These are phyloP conservation scores for Brassica napus DNA, from an alignment of 345 rosid genomes.

Conservation along the genomic window DNA sequence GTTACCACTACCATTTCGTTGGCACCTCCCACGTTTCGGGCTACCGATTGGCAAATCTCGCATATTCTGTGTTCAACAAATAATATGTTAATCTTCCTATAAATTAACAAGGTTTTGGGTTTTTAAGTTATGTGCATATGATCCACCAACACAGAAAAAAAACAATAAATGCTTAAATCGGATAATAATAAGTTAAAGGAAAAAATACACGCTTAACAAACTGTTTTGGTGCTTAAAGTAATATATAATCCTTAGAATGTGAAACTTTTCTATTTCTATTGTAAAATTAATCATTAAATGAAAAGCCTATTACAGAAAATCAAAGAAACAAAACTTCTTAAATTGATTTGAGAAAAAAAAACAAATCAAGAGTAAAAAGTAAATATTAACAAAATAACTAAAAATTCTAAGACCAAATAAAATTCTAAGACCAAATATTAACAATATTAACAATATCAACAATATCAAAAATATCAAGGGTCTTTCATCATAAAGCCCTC, in stretches of 20 bases:
- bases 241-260: neutral
- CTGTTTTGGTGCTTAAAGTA: neutral
- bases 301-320: neutral
- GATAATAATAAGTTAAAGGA: neutral
- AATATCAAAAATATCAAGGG: too few relatives aligned
- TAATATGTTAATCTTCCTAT: neutral
- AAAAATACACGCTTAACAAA: neutral
- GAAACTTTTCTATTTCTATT: neutral
- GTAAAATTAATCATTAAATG: neutral
- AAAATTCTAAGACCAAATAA: too few relatives aligned
- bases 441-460: too few relatives aligned
- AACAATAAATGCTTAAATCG: neutral
- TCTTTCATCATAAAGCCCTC: too few relatives aligned
- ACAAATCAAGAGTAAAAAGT: neutral
- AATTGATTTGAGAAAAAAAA: neutral
- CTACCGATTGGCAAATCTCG: constrained; percentile 86
- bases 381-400: neutral
- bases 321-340: neutral
- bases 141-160: neutral
- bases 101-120: neutral
- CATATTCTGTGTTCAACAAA: constrained; percentile 56
- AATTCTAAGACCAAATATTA: too few relatives aligned
- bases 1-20: constrained; percentile 43
- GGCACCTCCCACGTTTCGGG: constrained; percentile 61
- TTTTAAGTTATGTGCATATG: neutral